Base-by-base conservation (phyloP, 192 early-diverging fungal genomes). In the Funneliformis geosporum region DNA sequence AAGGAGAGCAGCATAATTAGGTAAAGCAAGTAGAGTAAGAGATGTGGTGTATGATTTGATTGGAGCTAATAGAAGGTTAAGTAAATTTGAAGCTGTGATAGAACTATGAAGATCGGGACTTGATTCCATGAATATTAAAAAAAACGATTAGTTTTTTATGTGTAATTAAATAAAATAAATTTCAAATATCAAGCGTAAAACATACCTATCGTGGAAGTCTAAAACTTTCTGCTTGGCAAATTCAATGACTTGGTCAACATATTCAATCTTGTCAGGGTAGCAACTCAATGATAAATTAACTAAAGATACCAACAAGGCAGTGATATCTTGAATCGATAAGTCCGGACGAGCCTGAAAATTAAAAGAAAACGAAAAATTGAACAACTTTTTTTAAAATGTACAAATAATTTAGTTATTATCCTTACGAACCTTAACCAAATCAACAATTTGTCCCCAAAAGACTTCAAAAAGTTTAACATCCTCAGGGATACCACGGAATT, bases 391-490 rank as follows among this genome's bases (percentile, higher is more conserved):
- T 50, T 10, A 40, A 50, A 16, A 62, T 73, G 62, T 43, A 33
- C 46, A 0, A 62, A 2, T 10, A 43, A 44, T 75, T 60, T 60
- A 62, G 27, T 8, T 55, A 59, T 42, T 46, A 23, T 74, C 5
- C 10, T 28, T 18, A 67, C 27, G 23, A 84, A 93, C 93, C 85
- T 92, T 93, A 59, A 99, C 93, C 40, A 99, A 89, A 59, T 94
- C 92, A 39, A 93, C 93, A 79, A 99, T 94, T 82, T 99, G 97
- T 40, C 83, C 87, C 98, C 98, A 99, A 84, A 99, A 99, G 40
- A 98, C 94, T 69, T 94, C 95, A 88, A 99, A 99, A 21, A 99
- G 85, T 65, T 91, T 88, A 23, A 96, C 92, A 79, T 95, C 94
- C 44, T 94, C 90, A 8, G 95, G 95, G 72, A 96, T 95, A 18